phyloP scores from a whole-genome alignment of 2,329 filamentous ascomycete genomes.

The Botrytis medusae region DNA sequence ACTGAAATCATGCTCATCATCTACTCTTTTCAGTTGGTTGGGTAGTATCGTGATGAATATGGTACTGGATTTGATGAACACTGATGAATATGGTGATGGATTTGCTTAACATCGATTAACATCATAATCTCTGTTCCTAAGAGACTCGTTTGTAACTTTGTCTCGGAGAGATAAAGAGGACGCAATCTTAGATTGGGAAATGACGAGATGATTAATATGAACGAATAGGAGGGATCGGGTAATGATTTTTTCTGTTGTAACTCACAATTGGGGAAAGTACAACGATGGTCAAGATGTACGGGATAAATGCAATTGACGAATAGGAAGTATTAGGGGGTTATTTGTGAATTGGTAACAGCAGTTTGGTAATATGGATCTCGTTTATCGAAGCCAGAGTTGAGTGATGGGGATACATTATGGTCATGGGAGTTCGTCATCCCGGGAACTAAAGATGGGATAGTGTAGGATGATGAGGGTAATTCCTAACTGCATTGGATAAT shows the following conservation, averaged over 20 bases:
- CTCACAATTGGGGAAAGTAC: neutral
- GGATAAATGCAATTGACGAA: neutral
- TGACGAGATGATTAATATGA: neutral
- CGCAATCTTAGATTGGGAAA: neutral
- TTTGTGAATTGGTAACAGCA: neutral
- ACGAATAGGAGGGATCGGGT: neutral
- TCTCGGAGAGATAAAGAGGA: neutral
- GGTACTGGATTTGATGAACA: neutral
- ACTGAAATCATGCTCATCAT: slow-evolving; percentile 7
- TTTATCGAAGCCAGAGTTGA: neutral
- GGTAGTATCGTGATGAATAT: neutral
- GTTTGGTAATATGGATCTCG: neutral
- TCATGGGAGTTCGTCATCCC: slow-evolving; percentile 17
- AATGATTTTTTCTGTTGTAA: neutral
- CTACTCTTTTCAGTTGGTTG: neutral
- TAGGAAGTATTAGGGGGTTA: neutral
- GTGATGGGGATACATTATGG: slow-evolving; percentile 7
- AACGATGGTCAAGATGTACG: neutral
- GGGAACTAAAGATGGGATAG: neutral
- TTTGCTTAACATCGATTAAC: neutral
- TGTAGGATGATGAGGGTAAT: neutral
- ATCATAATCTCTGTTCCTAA: slow-evolving; percentile 1
- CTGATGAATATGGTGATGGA: neutral
- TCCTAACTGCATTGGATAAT: neutral
- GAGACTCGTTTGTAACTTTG: neutral